Evolutionary conservation across 352 stramenopile species (phyloP).

Genomic region (Globisporangium nagaii): DNA sequence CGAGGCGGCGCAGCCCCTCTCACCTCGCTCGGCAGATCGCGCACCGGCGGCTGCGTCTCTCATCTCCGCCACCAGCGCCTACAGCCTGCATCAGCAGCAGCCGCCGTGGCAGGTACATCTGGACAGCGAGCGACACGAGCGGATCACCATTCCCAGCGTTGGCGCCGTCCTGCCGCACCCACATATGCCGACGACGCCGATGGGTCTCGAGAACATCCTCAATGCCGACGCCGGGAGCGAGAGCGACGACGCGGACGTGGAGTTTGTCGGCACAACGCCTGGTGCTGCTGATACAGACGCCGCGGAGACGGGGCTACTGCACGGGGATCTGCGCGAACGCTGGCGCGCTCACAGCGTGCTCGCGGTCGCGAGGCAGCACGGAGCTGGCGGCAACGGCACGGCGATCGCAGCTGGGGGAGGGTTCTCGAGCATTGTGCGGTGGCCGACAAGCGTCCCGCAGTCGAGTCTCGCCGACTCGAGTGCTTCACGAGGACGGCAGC

Average conservation of each 20-base stretch:
- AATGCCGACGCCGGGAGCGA: background rate
- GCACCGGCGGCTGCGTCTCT: no score
- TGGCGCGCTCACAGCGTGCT: no score
- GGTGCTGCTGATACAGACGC: background rate
- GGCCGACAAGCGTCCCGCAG: background rate
- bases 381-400: background rate
- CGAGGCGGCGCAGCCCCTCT: background rate
- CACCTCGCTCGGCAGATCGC: background rate
- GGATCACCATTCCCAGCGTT: no score
- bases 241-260: background rate
- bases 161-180: no score
- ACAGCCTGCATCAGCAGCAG: background rate
- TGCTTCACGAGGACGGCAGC: background rate
- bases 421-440: background rate
- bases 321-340: background rate
- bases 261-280: background rate
- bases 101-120: background rate
- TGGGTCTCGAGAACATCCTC: background rate
- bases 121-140: background rate
- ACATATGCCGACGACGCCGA: slow-evolving; percentile 1
- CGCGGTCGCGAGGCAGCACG: background rate
- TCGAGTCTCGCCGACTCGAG: background rate
- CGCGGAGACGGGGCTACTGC: background rate
- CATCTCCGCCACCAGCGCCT: background rate
- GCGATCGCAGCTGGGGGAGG: background rate